These are phyloP conservation scores for Pycnococcus provasolii DNA, from an alignment of 139 green algal genomes.

Conservation along the genomic window DNA sequence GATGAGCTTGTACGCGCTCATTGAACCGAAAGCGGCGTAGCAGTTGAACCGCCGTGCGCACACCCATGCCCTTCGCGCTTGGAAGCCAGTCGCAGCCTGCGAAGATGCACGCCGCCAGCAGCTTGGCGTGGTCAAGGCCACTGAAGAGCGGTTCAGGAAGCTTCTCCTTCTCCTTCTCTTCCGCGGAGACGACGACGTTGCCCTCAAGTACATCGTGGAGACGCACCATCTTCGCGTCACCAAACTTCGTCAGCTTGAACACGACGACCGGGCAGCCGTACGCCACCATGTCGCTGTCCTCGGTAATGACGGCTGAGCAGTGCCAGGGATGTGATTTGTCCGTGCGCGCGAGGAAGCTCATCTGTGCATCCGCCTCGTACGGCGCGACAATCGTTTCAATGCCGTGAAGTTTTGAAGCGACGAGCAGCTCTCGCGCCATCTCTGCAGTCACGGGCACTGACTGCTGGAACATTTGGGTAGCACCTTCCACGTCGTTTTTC, in stretches of 20 bases:
- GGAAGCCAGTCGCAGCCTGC: conserved; percentile 90
- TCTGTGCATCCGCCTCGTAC: conserved; percentile 95
- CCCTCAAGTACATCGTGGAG: conserved; percentile 7
- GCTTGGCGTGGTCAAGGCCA: conserved; percentile 72
- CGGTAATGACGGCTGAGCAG: conserved; percentile 66
- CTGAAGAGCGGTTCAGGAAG: conserved; percentile 40
- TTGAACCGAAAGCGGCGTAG: conserved; percentile 56
- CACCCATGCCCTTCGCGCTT: conserved; percentile 60
- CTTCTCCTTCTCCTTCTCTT: neutral
- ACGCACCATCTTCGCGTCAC: conserved; percentile 55
- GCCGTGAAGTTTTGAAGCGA: conserved; percentile 43
- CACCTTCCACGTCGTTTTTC: neutral
- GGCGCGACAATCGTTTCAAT: conserved; percentile 82
- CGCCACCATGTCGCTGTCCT: conserved; percentile 89
- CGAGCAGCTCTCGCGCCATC: conserved; percentile 57
- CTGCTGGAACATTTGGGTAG: conserved; percentile 16
- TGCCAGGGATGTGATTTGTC: conserved; percentile 16
- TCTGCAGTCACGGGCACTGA: conserved; percentile 73
- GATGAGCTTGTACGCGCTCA: conserved; percentile 57
- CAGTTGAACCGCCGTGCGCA: conserved; percentile 78
- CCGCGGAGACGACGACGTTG: neutral
- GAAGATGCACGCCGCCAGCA: conserved; percentile 92
- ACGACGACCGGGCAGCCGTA: conserved; percentile 83
- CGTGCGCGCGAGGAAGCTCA: conserved; percentile 61
- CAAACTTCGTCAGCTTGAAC: conserved; percentile 86